Base-by-base conservation (phyloP, 2,329 filamentous ascomycete genomes). In the Xylariaceae sp. region DNA sequence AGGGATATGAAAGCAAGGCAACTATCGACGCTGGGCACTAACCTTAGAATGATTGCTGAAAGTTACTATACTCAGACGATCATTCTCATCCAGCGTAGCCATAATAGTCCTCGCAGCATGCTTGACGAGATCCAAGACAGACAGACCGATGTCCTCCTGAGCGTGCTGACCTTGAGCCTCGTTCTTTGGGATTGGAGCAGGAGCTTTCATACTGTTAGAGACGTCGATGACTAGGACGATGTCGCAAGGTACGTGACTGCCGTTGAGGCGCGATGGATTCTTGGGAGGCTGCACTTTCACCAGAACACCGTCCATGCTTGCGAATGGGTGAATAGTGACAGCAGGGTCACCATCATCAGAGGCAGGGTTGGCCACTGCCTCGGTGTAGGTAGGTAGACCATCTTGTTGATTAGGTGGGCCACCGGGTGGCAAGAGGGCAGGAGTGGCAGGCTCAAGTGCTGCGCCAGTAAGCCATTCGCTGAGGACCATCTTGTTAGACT, bases 191-290 rank as follows among this genome's bases (percentile, higher is more conserved):
- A 75, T 66, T 0, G 73, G 74, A 1, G 79, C 79, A 2, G 62
- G 53, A 0, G 47, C 42, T 1, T 47, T 40, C 80, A 83, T 84
- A 62, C 77, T 82, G 0, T 67, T 69, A 0, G 80, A 83, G 12
- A 82, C 69, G 55, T 83, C 80, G 43, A 83, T 80, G 14, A 79
- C 78, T 3, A 83, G 68, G 2, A 82, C 79, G 23, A 83, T 75
- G 48, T 83, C 79, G 56, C 76, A 80, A 2, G 77, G 73, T 0
- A 75, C 67, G 55, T 77, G 74, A 6, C 55, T 44, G 0, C 65
- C 49, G 0, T 52, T 33, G n/a, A n/a, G n/a, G 3, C 54, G 16
- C 0, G 33, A 22, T 1, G 73, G 72, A 6, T 58, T 43, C 3
- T 34, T 59, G 0, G 75, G 76, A 0, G 75, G 72, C 4, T 67